Conservation (phyloP, 257 asterid species). For the Solanum arcanum region DNA sequence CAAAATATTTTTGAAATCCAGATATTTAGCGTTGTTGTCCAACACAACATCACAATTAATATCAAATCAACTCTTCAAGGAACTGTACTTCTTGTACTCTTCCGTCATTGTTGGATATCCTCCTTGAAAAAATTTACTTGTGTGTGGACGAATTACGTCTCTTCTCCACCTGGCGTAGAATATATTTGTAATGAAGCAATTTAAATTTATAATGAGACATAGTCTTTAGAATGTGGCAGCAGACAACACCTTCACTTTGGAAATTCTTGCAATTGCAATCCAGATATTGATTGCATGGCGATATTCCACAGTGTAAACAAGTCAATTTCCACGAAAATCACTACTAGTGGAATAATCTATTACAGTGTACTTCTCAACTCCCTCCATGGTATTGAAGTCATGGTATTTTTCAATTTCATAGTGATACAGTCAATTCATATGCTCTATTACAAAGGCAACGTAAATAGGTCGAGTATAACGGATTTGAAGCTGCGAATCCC, state of each 20-base stretch:
- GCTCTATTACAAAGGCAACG: neutral
- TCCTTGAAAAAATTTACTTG: neutral
- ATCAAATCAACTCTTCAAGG: neutral
- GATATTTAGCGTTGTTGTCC: too few relatives aligned
- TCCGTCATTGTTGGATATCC: neutral
- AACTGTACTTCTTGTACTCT: neutral
- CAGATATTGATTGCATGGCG: fast-evolving
- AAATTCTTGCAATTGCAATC: neutral
- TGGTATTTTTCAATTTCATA: neutral
- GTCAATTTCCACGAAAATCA: neutral
- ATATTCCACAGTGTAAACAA: neutral
- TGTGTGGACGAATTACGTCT: neutral
- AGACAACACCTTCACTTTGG: neutral
- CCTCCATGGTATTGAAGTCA: too few relatives aligned
- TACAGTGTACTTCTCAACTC: neutral
- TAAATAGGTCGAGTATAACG: neutral
- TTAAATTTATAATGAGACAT: neutral
- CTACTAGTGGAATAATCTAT: neutral
- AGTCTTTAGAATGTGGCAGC: neutral
- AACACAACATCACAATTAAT: neutral
- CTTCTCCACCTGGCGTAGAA: neutral
- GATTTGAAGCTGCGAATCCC: neutral
- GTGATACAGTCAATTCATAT: neutral
- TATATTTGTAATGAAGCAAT: neutral
- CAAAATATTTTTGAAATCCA: neutral